Base-by-base conservation (phyloP, 768 basidiomycete species). In the Suillus lakei region DNA sequence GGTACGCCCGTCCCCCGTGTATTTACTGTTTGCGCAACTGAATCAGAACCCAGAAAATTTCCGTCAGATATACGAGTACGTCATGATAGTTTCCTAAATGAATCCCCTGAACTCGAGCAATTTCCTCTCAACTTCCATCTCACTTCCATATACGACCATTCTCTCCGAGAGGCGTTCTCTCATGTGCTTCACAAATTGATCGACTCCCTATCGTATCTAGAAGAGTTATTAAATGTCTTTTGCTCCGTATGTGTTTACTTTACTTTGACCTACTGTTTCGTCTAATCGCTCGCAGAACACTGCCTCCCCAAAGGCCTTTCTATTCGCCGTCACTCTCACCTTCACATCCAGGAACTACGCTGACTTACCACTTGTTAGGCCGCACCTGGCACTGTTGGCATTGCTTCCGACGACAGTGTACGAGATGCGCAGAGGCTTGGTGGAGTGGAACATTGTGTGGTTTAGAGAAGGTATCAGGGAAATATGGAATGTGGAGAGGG, bases 131-230 rank as follows among this genome's bases (percentile, higher is more conserved):
- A 92, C 71, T 97, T 96, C 72, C 88, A 96, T 76, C 84, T 98
- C 64, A 98, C 96, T 2, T 95, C 93, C 0, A 92, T 98, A 26
- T 95, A 96, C 72, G 95, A 98, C 73, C 92, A 95, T 69, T 90
- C 93, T 2, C 82, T 97, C 30, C 92, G 93, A 73, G 95, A 97
- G 70, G 95, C 96, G 0, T 95, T 98, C 78, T 96, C 95, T 6
- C 88, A 87, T 50, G 93, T 96, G 48, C 78, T 98, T 23, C 94
- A 97, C 74, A 93, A 92, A 70, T 83, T 96, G 39, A 89, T 96
- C 64, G 91, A 91, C 66, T 91, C 92, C 12, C 79, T 97, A 46
- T 92, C 92, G 1, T 92, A 90, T 73, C 83, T 98, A 9, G 96
- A 99, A 76, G 91, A 91, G 54, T 79, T 98, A 46, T 83, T 98